Conservation (phyloP, 108 stramenopile species). For the Tribonema minus region DNA sequence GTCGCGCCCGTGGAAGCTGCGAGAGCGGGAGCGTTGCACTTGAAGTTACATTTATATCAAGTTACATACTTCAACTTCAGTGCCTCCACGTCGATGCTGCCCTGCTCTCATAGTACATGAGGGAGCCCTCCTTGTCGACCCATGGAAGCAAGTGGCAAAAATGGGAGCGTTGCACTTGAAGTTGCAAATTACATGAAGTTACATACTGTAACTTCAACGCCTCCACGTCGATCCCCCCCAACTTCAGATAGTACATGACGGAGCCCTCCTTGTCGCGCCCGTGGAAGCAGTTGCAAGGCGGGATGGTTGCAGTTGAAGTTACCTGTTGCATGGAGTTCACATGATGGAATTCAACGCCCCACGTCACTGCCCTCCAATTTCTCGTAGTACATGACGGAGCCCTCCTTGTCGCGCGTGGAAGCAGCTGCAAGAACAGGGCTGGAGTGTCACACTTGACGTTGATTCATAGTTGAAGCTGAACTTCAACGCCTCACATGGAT, state of each 20-base stretch:
- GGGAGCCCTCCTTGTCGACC: slow-evolving; percentile 22
- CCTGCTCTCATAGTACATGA: slow-evolving; percentile 21
- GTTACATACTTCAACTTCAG: no score
- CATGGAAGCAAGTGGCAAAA: not conserved
- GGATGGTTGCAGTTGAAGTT: no score
- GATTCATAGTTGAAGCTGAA: no score
- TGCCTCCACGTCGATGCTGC: not conserved
- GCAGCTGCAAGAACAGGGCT: not conserved
- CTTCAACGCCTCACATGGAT: no score
- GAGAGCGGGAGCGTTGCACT: no score
- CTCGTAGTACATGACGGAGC: slow-evolving; percentile 24
- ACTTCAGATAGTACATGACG: slow-evolving; percentile 18
- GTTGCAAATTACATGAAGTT: no score
- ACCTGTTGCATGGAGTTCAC: no score
- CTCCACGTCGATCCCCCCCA: slow-evolving; percentile 10
- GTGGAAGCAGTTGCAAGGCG: no score
- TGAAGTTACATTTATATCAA: no score
- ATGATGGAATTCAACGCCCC: not conserved
- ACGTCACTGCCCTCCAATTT: slow-evolving; percentile 1
- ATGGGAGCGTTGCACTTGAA: no score
- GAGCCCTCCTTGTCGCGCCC: slow-evolving; percentile 19
- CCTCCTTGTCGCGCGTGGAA: slow-evolving; percentile 7
- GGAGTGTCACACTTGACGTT: no score
- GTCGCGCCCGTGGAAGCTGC: not conserved
- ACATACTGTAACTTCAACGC: not conserved